Evolutionary conservation across 1,284 basidiomycete genomes (phyloP), one percentile per base, ranked within the genome.

Genomic region (Singerocomus rubriflavus): DNA sequence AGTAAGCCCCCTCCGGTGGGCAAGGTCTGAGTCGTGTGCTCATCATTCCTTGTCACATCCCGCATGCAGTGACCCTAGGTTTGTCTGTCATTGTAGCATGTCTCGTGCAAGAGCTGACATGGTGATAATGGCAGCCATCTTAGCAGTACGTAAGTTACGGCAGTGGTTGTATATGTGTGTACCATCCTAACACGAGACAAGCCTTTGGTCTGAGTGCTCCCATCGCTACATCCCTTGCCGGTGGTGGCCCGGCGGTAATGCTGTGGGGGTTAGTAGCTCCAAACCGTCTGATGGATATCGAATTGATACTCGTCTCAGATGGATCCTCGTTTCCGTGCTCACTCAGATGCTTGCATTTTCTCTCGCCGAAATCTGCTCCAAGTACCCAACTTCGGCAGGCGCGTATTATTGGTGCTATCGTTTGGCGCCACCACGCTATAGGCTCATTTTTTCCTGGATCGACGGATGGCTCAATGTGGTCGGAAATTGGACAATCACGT

Each of bases 401-500:
- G 75, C 79, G 3, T 81, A 80, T 53, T 82, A 81, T 55, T 81
- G 80, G 79, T 76, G 74, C 45, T 81, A 75, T 58, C 71, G 73
- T 26, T 67, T 82, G 6, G 73, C 77, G 0, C 68, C 78, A 6
- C 73, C 74, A 0, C 66, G 61, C 32, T 68, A 67, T 38, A 68
- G 74, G 44, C 60, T 79, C 8, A 44, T 79, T 4, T 60, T 73
- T 4, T 79, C 77, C 8, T 82, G 79, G 79, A 75, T 81, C 42
- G 77, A 77, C 52, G 79, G 79, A 8, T 82, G 80, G 80, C 63
- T 82, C 29, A 77, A 75, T 6, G 65, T 80, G 59, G 77, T 79
- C 21, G 79, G 79, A 16, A 73, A 79, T 6, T 81, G 80, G 79
- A 81, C 74, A 0, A 69, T 77, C 44, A 73, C 74, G 35, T 52